Evolutionary conservation across 2,329 filamentous ascomycete species (phyloP).

Genomic region (Emmonsiellopsis sp.): DNA sequence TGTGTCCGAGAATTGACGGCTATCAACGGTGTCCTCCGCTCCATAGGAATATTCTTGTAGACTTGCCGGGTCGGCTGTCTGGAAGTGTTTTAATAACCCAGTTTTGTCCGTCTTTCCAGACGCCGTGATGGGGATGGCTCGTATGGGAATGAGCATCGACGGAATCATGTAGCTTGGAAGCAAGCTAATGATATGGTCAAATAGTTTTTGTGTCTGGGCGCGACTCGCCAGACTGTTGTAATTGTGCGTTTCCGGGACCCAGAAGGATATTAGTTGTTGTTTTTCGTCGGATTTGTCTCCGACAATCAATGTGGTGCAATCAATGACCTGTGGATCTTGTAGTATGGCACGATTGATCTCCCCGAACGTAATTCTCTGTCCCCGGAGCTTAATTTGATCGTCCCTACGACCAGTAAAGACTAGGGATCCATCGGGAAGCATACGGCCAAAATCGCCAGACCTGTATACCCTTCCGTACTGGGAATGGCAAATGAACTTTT

Average conservation of each 20-base stretch:
- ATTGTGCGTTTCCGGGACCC: conserved; percentile 39
- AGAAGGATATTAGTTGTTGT: conserved; percentile 59
- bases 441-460: conserved; percentile 70
- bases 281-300: conserved; percentile 27
- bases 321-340: conserved; percentile 40
- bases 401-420: conserved; percentile 65
- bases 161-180: conserved; percentile 75
- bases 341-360: conserved; percentile 62
- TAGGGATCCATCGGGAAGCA: conserved; percentile 68
- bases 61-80: conserved; percentile 34
- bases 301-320: conserved; percentile 56
- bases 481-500: conserved; percentile 61
- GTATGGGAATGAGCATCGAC: conserved; percentile 60
- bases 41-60: conserved; percentile 33
- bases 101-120: conserved; percentile 65
- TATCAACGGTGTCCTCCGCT: conserved; percentile 19
- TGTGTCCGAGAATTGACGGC: conserved; percentile 39
- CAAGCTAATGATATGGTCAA: conserved; percentile 42
- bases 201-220: conserved; percentile 37
- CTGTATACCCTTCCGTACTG: conserved; percentile 65
- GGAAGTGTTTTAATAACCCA: conserved; percentile 42
- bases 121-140: conserved; percentile 57
- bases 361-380: conserved; percentile 67
- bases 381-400: conserved; percentile 72
- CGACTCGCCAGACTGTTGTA: background rate